Percentiles rank a stretch among this genome's conserved stretches.
Evolutionary conservation across 345 rosid species (phyloP).

Genomic region (Pistacia integerrima): DNA sequence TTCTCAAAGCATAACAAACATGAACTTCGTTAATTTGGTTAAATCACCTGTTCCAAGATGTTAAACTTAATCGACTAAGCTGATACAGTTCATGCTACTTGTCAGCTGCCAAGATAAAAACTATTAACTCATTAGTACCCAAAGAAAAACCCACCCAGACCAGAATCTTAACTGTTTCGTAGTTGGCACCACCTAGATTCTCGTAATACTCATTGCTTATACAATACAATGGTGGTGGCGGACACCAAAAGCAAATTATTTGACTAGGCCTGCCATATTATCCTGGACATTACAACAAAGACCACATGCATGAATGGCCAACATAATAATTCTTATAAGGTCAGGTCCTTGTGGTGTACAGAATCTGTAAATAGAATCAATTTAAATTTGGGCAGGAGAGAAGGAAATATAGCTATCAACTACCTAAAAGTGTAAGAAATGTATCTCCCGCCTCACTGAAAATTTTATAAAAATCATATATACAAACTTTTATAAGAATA

Average conservation of each 20-base stretch:
- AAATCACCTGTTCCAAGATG: neutral
- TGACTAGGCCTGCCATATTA: neutral
- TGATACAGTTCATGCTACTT: neutral
- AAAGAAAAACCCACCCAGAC: neutral
- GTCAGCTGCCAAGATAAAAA: neutral
- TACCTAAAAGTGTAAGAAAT: neutral
- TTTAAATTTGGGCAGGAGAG: neutral
- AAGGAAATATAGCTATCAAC: neutral
- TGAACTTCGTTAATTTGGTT: neutral
- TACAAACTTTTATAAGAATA: slow-evolving; percentile 1
- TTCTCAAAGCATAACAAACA: neutral
- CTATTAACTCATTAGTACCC: neutral
- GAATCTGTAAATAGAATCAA: neutral
- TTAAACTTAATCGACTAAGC: neutral
- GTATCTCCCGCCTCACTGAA: neutral
- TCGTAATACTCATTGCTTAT: neutral
- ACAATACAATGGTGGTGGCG: neutral
- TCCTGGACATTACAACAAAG: neutral
- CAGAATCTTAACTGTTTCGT: neutral
- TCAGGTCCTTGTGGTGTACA: neutral
- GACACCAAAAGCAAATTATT: neutral
- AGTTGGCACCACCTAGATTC: neutral
- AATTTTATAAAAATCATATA: neutral
- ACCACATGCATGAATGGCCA: neutral
- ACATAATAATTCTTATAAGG: neutral